These are phyloP conservation scores for Diaporthe amygdali DNA, from an alignment of 2,329 filamentous ascomycete species.

Conservation along the genomic window DNA sequence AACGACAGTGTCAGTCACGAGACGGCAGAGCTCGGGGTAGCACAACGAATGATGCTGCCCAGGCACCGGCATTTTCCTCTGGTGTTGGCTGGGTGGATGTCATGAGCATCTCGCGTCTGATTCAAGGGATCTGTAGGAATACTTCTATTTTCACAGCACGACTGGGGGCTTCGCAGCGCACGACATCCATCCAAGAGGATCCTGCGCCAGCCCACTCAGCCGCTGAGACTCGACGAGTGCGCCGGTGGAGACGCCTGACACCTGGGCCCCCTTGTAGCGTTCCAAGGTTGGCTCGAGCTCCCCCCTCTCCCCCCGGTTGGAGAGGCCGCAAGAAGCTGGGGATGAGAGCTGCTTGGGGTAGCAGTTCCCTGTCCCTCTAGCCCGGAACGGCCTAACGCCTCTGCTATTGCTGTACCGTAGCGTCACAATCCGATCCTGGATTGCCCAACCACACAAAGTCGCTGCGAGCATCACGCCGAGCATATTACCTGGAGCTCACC, in stretches of 20 bases:
- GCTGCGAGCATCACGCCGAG: slow-evolving; percentile 19
- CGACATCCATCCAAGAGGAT: background rate
- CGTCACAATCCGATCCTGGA: slow-evolving; percentile 12
- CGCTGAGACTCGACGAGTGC: background rate
- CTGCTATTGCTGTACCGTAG: slow-evolving; percentile 10
- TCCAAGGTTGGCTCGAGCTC: slow-evolving; percentile 12
- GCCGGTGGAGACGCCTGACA: background rate
- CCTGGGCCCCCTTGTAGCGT: background rate
- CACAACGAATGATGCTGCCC: background rate
- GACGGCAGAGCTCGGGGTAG: background rate
- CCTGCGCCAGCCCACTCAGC: background rate
- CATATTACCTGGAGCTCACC: slow-evolving; percentile 20
- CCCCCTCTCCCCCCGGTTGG: slow-evolving; percentile 10
- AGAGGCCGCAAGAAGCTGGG: slow-evolving; percentile 20
- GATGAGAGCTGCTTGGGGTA: slow-evolving; percentile 11
- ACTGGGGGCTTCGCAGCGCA: background rate
- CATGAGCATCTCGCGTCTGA: background rate
- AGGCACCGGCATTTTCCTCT: background rate
- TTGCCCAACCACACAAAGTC: slow-evolving; percentile 18
- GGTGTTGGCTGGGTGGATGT: background rate
- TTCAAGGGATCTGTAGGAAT: slow-evolving; percentile 17
- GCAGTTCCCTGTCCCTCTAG: slow-evolving; percentile 11
- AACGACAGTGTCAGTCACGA: background rate
- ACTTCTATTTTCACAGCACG: slow-evolving; percentile 13
- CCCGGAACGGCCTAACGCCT: slow-evolving; percentile 9